Base-by-base conservation (phyloP, 1,284 basidiomycete species). In the Uromyces viciae-fabae region DNA sequence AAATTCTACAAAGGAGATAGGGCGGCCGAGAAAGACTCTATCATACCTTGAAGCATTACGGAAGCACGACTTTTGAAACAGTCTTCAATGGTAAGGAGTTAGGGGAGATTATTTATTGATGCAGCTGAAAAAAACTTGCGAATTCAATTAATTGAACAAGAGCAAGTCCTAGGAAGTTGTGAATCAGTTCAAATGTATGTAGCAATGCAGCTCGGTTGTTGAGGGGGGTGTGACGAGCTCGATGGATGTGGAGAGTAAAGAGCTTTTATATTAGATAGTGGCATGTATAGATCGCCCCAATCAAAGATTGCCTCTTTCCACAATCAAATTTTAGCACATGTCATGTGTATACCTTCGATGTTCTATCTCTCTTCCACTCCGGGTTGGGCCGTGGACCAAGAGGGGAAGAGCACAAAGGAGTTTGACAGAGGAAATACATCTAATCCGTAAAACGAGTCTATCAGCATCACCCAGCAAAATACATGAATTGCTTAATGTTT, bases 1-100 rank as follows among this genome's bases (percentile, higher is more conserved):
- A 42, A 58, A 33, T 28, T 73, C 46, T 40, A 8, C 36, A 56
- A 52, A 73, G 71, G 71, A 73, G 71, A 73, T 73, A 73, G 52
- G 36, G 54, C 71, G 71, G 71, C 56, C 22, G 17, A 73, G 54
- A 17, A 56, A 52, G 31, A 58, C 43, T 73, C 36, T 36, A 73
- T 40, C 71, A 56, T 73, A 73, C 71, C 71, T 73, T 73, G 71
- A 28, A 73, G 52, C 71, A 73, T 73, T 40, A 73, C 33, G 71
- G n/a, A 56, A 38, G 42, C 31, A 46, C 71, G 71, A 38, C 54
- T 40, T 56, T 38, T 73, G 7, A 54, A 73, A 42, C 33, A 54
- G 36, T 33, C 49, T 40, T 73, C 52, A 58, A 38, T 38, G 33
- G 38, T 54, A 58, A 54, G 54, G 71, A 73, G 71, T 73, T 54